A percentile compares a stretch with the other conserved stretches of the same genome.
These are phyloP conservation scores for Epichloe aotearoae DNA, from an alignment of 2,329 filamentous ascomycete species.

Conservation along the genomic window DNA sequence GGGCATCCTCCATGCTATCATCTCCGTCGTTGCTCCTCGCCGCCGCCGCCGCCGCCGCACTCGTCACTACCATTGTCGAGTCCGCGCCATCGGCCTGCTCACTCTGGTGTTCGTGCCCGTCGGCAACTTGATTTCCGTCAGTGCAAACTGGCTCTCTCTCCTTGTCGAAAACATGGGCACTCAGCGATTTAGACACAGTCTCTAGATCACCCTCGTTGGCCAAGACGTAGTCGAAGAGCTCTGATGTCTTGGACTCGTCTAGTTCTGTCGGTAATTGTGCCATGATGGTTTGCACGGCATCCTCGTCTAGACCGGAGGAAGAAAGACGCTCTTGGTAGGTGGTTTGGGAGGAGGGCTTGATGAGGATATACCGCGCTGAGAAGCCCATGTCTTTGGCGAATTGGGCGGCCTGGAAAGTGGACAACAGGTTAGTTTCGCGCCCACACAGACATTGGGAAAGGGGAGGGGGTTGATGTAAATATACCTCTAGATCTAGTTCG, in stretches of 20 bases:
- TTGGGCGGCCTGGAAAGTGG: slow-evolving; percentile 32
- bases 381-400: slow-evolving; percentile 45
- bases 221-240: slow-evolving; percentile 17
- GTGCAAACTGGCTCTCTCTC: neutral
- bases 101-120: neutral
- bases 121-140: neutral
- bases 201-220: slow-evolving; percentile 12
- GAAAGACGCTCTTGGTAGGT: slow-evolving; percentile 17
- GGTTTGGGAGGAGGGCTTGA: slow-evolving; percentile 28
- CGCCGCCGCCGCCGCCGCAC: neutral
- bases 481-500: slow-evolving; percentile 38
- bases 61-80: neutral
- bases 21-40: slow-evolving; percentile 5
- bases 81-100: slow-evolving; percentile 6
- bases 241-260: slow-evolving; percentile 14
- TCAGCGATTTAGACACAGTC: slow-evolving; percentile 9
- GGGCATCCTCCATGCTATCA: slow-evolving; percentile 8
- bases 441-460: no score
- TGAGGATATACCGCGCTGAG: slow-evolving; percentile 39
- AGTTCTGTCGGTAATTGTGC: slow-evolving; percentile 11
- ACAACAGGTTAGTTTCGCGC: neutral
- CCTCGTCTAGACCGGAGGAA: slow-evolving; percentile 13
- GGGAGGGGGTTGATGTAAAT: slow-evolving; percentile 10
- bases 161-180: slow-evolving; percentile 16
- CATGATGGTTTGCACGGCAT: slow-evolving; percentile 12